Evolutionary conservation across 345 rosid species (phyloP).

Genomic region (Eutrema japonicum): DNA sequence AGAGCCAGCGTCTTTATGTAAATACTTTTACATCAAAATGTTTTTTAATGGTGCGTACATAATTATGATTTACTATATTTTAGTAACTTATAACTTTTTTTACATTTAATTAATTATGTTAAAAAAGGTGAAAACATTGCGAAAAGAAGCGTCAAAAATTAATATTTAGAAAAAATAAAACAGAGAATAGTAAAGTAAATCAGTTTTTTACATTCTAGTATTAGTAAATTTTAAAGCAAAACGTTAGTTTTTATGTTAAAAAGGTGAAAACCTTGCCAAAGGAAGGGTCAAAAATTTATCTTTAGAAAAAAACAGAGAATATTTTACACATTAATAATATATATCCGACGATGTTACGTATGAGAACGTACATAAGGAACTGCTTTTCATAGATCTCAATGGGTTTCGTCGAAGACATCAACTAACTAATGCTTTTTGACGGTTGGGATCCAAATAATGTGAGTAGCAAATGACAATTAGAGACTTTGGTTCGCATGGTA

Average conservation of each 20-base stretch:
- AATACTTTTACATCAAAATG: neutral
- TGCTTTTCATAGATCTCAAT: conserved; percentile 6
- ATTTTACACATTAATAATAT: neutral
- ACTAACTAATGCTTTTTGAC: conserved; percentile 11
- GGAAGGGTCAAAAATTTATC: too few species aligned
- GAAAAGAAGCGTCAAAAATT: too few species aligned
- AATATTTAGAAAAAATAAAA: too few species aligned
- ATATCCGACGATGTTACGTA: neutral
- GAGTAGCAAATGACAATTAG: conserved; percentile 9
- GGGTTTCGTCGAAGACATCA: conserved; percentile 14
- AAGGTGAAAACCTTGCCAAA: too few species aligned
- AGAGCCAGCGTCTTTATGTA: neutral
- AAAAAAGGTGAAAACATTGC: neutral
- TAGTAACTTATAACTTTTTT: neutral
- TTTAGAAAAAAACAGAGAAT: too few species aligned
- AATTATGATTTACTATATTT: neutral
- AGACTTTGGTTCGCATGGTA: conserved; percentile 13
- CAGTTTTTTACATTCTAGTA: neutral
- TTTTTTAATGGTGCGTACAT: neutral
- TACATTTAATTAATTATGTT: too few species aligned
- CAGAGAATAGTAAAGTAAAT: neutral
- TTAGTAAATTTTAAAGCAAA: too few species aligned
- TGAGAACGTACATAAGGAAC: conserved; percentile 22
- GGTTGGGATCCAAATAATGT: conserved; percentile 20
- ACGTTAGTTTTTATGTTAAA: too few species aligned